A percentile compares a stretch with the other conserved stretches of the same genome.
Evolutionary conservation across 1,139 yeast genomes (phyloP).

Genomic region (Suhomyces ambrosiae): DNA sequence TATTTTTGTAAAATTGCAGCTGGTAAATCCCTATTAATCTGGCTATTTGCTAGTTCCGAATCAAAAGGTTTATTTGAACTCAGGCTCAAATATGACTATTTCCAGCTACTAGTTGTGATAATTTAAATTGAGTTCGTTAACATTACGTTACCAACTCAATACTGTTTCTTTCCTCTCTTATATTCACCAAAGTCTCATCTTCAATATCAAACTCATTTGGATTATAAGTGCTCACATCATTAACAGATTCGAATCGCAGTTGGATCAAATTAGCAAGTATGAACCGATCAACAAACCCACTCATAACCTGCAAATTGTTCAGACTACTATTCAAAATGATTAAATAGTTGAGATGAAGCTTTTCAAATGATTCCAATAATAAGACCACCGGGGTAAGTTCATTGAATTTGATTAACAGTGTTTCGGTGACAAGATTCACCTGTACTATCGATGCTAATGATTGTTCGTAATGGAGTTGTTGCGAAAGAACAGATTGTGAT

Average conservation of each 20-base stretch:
- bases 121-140: no score
- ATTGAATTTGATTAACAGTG: conserved; percentile 61
- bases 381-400: conserved; percentile 39
- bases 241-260: conserved; percentile 28
- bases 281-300: conserved; percentile 47
- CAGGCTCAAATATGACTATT: no score
- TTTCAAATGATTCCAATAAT: conserved; percentile 44
- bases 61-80: no score
- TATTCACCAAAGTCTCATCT: conserved; percentile 17
- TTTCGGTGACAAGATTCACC: conserved; percentile 79
- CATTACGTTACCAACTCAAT: conserved; percentile 31
- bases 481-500: conserved; percentile 25
- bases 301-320: conserved; percentile 24
- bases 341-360: conserved; percentile 41
- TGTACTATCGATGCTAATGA: conserved; percentile 15
- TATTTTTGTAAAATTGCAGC: no score
- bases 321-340: conserved; percentile 27
- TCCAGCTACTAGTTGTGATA: no score
- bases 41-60: no score
- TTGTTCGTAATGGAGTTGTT: conserved; percentile 30
- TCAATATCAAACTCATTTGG: conserved; percentile 22
- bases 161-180: conserved; percentile 18
- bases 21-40: no score
- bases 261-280: conserved; percentile 36
- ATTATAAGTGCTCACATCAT: conserved; percentile 17